These are phyloP conservation scores for Amanita subjunquillea DNA, from an alignment of 768 basidiomycete genomes.

Conservation along the genomic window DNA sequence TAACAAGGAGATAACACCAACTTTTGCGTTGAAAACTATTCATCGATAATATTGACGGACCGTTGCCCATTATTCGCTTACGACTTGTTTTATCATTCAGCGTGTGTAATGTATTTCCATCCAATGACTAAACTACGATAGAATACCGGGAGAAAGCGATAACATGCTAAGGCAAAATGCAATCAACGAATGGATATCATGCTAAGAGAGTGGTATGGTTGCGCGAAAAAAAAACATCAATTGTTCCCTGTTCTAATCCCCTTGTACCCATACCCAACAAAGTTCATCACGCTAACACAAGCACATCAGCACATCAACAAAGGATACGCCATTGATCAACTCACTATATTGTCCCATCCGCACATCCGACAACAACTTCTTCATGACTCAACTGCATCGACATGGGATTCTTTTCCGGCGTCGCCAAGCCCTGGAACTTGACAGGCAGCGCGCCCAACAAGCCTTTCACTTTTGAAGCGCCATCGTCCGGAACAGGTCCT, in stretches of 20 bases:
- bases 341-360: slow-evolving; percentile 87
- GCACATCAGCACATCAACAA: neutral
- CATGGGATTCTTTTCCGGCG: slow-evolving; percentile 92
- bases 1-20: too few relatives aligned
- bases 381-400: slow-evolving; percentile 88
- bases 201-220: neutral
- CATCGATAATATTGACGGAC: too few relatives aligned
- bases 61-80: too few relatives aligned
- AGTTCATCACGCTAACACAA: slow-evolving; percentile 22
- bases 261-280: slow-evolving; percentile 25
- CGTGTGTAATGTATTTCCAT: too few relatives aligned
- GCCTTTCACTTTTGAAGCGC: slow-evolving; percentile 40
- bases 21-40: too few relatives aligned
- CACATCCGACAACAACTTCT: slow-evolving; percentile 85
- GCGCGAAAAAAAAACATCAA: neutral
- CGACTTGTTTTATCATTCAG: too few relatives aligned
- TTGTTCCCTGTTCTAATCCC: neutral
- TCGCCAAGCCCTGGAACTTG: slow-evolving; percentile 72
- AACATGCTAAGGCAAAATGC: too few relatives aligned
- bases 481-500: slow-evolving; percentile 13
- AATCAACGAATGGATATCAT: too few relatives aligned
- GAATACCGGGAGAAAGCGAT: too few relatives aligned
- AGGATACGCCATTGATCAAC: slow-evolving; percentile 16
- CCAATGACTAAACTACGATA: too few relatives aligned
- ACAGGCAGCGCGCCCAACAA: slow-evolving; percentile 49